Conservation (phyloP, 202 grass and related monocot genomes). For the Elaeis oleifera region DNA sequence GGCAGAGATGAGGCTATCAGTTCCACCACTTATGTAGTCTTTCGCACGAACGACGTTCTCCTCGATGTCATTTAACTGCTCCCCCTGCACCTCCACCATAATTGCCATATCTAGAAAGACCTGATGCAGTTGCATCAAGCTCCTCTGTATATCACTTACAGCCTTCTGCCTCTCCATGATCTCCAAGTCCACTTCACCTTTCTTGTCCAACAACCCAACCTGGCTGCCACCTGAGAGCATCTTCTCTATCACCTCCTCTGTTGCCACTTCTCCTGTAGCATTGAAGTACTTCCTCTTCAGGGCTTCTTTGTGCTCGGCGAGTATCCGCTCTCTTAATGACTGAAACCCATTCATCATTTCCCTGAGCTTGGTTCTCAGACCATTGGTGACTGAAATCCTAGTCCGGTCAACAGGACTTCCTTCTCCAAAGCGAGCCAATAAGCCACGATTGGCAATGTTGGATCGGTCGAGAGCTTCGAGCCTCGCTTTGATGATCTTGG, state of each 20-base stretch:
- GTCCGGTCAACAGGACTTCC: constrained; percentile 39
- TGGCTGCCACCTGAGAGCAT: constrained; percentile 26
- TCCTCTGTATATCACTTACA: constrained; percentile 35
- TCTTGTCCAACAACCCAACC: constrained; percentile 20
- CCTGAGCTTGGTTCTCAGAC: constrained; percentile 30
- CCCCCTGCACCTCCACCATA: constrained; percentile 37
- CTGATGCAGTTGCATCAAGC: constrained; percentile 44
- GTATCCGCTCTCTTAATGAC: constrained; percentile 29
- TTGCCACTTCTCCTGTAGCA: constrained; percentile 30
- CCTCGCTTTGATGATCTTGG: constrained; percentile 34
- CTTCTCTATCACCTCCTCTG: constrained; percentile 33
- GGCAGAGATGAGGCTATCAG: constrained; percentile 23
- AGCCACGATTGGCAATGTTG: constrained; percentile 30
- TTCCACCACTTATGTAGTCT: constrained; percentile 34
- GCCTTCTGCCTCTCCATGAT: constrained; percentile 33
- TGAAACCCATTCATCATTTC: constrained; percentile 37
- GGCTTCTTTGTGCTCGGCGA: constrained; percentile 34
- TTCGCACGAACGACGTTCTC: constrained; percentile 27
- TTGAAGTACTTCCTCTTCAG: constrained; percentile 39
- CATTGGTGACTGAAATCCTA: constrained; percentile 30
- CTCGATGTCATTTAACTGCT: constrained; percentile 43
- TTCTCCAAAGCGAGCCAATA: constrained; percentile 20
- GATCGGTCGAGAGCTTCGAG: constrained; percentile 30
- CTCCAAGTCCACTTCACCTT: constrained; percentile 28
- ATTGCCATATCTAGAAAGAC: constrained; percentile 41